These are phyloP conservation scores for Volvariella surrecta DNA, from an alignment of 1,284 basidiomycete genomes.

Conservation along the genomic window DNA sequence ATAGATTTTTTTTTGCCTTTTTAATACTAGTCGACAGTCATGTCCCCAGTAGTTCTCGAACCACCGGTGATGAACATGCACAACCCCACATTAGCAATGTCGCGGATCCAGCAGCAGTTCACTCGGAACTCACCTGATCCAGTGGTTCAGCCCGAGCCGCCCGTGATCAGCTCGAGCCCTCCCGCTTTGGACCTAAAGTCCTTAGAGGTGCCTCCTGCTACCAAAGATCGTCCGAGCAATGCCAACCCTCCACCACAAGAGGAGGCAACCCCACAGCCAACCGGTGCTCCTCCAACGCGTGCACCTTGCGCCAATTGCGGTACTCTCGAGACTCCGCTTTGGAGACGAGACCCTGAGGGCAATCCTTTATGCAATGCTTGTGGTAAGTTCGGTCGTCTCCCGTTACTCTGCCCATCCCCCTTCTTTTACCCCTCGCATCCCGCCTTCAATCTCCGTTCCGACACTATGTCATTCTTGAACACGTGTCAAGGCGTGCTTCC, in stretches of 20 bases:
- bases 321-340: constrained; percentile 69
- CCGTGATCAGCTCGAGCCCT: not conserved
- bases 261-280: constrained; percentile 15
- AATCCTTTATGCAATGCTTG: constrained; percentile 82
- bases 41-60: constrained; percentile 34
- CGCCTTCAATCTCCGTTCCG: constrained; percentile 21
- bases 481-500: constrained; percentile 4
- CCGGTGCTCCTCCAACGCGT: constrained; percentile 21
- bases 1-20: constrained; percentile 6
- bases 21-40: constrained; percentile 11
- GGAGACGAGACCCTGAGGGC: constrained; percentile 75
- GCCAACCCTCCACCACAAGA: constrained; percentile 5
- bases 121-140: constrained; percentile 8
- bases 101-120: constrained; percentile 31
- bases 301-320: constrained; percentile 62
- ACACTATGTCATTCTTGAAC: constrained; percentile 1
- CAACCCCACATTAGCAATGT: constrained; percentile 26
- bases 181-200: not conserved
- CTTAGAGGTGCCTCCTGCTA: not conserved
- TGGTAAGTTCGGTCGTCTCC: constrained; percentile 45
- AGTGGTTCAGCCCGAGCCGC: not conserved
- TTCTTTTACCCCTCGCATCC: constrained; percentile 19
- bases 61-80: constrained; percentile 37
- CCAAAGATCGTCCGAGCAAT: not conserved
- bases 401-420: constrained; percentile 18